A percentile compares a stretch with the other conserved stretches of the same genome.
These are phyloP conservation scores for Laguncularia racemosa DNA, from an alignment of 345 rosid genomes.

Conservation along the genomic window DNA sequence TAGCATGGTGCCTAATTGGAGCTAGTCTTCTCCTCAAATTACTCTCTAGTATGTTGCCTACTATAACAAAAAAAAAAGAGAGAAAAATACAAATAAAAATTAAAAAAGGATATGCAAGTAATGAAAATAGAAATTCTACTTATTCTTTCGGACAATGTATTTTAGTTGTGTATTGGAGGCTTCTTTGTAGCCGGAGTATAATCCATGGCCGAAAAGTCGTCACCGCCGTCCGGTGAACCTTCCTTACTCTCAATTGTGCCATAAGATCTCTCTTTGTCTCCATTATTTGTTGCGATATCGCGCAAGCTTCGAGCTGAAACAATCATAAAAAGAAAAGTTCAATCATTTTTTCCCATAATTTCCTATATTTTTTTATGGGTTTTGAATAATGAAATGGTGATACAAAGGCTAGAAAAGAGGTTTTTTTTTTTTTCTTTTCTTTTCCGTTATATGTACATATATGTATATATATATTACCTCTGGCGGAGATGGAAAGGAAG, in stretches of 20 bases:
- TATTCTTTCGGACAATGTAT: too few relatives aligned
- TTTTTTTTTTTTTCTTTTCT: background rate
- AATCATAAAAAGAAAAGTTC: background rate
- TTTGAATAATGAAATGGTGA: background rate
- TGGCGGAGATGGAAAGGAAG: conserved; percentile 26
- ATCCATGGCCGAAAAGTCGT: conserved; percentile 39
- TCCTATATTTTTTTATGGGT: too few relatives aligned
- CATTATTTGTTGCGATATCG: conserved; percentile 5
- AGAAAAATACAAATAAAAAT: too few relatives aligned
- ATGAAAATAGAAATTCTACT: too few relatives aligned
- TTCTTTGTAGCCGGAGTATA: conserved; percentile 51
- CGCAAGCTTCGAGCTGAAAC: conserved; percentile 38
- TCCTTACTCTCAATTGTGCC: conserved; percentile 8
- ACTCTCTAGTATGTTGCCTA: too few relatives aligned
- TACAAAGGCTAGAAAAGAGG: background rate
- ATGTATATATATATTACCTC: conserved; percentile 19
- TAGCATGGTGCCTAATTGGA: too few relatives aligned
- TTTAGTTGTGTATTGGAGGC: conserved; percentile 59
- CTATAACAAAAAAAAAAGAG: too few relatives aligned
- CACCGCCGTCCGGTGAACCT: conserved; percentile 8
- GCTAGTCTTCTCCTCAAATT: too few relatives aligned
- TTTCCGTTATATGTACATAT: too few relatives aligned
- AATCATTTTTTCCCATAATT: background rate
- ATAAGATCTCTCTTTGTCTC: conserved; percentile 3
- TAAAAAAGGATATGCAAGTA: too few relatives aligned